Percentiles rank a stretch among this genome's conserved stretches.
Evolutionary conservation across 805 yeast species (phyloP).

Genomic region (Candida easanensis): DNA sequence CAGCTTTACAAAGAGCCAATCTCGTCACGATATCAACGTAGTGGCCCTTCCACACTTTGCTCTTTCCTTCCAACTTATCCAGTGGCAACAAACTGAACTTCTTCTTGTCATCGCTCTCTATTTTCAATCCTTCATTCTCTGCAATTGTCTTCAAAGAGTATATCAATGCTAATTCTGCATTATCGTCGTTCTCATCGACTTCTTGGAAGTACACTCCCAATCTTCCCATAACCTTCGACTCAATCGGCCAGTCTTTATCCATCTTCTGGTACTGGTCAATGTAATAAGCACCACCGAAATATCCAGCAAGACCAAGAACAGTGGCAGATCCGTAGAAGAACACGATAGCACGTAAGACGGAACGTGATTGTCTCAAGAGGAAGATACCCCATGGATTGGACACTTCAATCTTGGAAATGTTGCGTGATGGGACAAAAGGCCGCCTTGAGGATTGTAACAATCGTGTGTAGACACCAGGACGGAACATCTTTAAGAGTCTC

Average conservation of each 20-base stretch:
- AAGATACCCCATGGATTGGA: constrained; percentile 10
- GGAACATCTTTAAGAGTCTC: not conserved
- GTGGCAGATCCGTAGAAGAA: constrained; percentile 12
- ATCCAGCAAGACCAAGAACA: constrained; percentile 6
- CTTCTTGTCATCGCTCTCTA: constrained; percentile 15
- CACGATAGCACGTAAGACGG: constrained; percentile 10
- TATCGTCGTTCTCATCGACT: constrained; percentile 29
- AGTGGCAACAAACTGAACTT: constrained; percentile 24
- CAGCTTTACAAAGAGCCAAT: constrained; percentile 34
- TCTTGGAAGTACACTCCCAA: constrained; percentile 39
- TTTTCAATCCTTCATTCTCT: constrained; percentile 27
- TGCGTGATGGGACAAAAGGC: not conserved
- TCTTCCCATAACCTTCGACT: constrained; percentile 19
- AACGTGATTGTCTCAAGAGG: constrained; percentile 10
- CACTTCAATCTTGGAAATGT: constrained; percentile 4
- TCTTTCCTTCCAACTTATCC: constrained; percentile 24
- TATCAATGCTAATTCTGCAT: constrained; percentile 34
- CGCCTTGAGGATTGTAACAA: not conserved
- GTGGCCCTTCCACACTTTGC: constrained; percentile 29
- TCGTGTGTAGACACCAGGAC: not conserved
- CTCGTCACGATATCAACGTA: constrained; percentile 40
- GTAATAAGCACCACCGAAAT: constrained; percentile 9
- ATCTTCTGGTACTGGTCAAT: constrained; percentile 12
- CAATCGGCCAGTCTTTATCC: constrained; percentile 11
- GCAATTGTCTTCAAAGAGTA: constrained; percentile 32